Percentiles rank a stretch among this genome's conserved stretches.
Conservation (phyloP, 306 rosid species). For the Begonia fuchsioides region DNA sequence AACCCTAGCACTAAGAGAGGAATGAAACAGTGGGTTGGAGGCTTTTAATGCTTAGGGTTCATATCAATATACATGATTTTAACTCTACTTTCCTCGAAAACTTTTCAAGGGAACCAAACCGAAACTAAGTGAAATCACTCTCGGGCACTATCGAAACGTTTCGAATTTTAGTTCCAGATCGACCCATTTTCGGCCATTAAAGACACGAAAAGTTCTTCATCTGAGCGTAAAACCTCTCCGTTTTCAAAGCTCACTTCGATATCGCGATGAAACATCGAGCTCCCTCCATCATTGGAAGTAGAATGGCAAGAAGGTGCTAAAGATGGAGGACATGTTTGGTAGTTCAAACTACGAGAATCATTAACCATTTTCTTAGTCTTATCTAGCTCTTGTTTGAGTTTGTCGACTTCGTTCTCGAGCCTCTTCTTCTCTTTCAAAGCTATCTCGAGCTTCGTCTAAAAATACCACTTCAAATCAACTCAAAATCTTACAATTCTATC, state of each 20-base stretch:
- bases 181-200: conserved; percentile 23
- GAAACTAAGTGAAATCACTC: too few species aligned
- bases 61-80: too few species aligned
- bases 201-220: conserved; percentile 38
- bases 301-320: conserved; percentile 7
- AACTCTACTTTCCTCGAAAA: too few species aligned
- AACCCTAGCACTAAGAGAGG: too few species aligned
- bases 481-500: too few species aligned
- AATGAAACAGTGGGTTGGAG: too few species aligned
- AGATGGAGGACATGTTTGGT: not conserved
- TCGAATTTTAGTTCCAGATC: conserved; percentile 7
- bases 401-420: conserved; percentile 37
- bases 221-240: conserved; percentile 14
- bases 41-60: too few species aligned
- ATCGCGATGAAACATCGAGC: conserved; percentile 13
- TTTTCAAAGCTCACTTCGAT: conserved; percentile 4
- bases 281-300: conserved; percentile 12
- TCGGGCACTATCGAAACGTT: too few species aligned
- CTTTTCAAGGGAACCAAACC: too few species aligned
- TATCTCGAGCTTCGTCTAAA: conserved; percentile 16
- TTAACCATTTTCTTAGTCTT: conserved; percentile 22
- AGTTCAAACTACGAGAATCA: conserved; percentile 8
- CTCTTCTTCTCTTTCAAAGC: conserved; percentile 32
- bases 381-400: conserved; percentile 33
- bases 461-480: too few species aligned